Base-by-base conservation (phyloP, 257 asterid species). In the Solanum habrochaites region DNA sequence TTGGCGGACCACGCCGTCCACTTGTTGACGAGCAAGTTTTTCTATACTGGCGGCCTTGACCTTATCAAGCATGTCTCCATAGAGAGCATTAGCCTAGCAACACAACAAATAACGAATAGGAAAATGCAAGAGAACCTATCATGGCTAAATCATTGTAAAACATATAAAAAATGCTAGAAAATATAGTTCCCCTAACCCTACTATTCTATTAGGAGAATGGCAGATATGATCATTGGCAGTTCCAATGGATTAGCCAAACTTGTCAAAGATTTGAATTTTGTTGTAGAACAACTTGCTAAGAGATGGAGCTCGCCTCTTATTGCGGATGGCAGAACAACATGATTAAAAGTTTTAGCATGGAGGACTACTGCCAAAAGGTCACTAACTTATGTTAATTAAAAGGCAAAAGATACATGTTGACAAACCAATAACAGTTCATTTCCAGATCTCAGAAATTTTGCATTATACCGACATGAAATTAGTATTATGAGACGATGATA, bases 1-100 rank as follows among this genome's bases (percentile, higher is more conserved):
- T 88, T 86, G 98, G 70, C 99, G 96, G 58, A 97, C 96, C 20
- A 97, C 94, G 12, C 98, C 99, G 52, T 95, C 99, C 66, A 94
- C 98, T 92, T 95, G 98, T 89, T 92, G 95, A 85, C 91, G 95
- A 45, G 99, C 98, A 66, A 97, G 95, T 86, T 87, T 92, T 42
- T 91, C 91, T 87, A 97, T 95, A 75, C 89, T 90, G 87, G 87
- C 90, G 52, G 90, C 96, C 92, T 93, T 97, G 43, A 89, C 82
- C 86, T 94, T 92, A 80, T 87, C 91, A 86, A 92, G 85, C 93
- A 93, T 92, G 82, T 93, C 96, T 90, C 93, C 98, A 70, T 94
- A 94, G 77, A 94, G 75, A 43, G 98, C 93, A 89, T 97, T 97
- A 64, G 95, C 97, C 99, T 97, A 86, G 89, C 75, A 89, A 56